Evolutionary conservation across 1,284 basidiomycete species (phyloP).

Genomic region (Limonomyces culmigenus): DNA sequence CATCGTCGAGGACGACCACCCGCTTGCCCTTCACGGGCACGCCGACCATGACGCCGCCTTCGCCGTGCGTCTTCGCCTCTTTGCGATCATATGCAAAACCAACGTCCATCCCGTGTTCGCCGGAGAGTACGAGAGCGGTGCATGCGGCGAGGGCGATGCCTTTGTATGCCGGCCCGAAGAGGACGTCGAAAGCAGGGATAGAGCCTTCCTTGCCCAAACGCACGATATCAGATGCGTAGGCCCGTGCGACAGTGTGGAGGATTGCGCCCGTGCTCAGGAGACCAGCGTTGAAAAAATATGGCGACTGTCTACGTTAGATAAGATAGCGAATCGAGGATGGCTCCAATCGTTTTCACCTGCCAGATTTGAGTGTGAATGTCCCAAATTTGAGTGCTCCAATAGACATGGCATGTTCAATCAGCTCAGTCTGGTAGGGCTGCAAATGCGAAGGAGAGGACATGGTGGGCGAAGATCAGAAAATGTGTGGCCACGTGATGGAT

Average conservation of each 20-base stretch:
- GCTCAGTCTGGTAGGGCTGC: constrained; percentile 22
- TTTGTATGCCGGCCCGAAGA: constrained; percentile 98
- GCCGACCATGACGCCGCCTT: constrained; percentile 90
- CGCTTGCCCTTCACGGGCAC: constrained; percentile 62
- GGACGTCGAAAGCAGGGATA: constrained; percentile 67
- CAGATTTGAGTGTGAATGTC: constrained; percentile 85
- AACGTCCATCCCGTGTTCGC: constrained; percentile 48
- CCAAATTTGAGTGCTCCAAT: constrained; percentile 78
- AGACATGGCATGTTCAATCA: constrained; percentile 28
- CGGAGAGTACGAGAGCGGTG: constrained; percentile 65
- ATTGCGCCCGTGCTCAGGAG: constrained; percentile 75
- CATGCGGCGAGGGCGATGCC: constrained; percentile 90
- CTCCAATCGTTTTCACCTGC: constrained; percentile 44
- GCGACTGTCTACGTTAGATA: constrained; percentile 75
- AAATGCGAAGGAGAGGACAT: constrained; percentile 5
- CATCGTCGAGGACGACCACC: constrained; percentile 89
- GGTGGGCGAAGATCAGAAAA: too few species aligned
- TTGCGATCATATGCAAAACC: constrained; percentile 91
- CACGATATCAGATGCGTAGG: constrained; percentile 74
- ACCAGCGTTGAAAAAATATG: constrained; percentile 96
- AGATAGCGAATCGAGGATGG: constrained; percentile 1
- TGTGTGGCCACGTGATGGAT: too few species aligned
- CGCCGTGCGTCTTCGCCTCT: constrained; percentile 92
- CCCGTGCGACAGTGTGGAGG: constrained; percentile 65
- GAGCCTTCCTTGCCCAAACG: constrained; percentile 15